These are phyloP conservation scores for Dryas drummondii DNA, from an alignment of 306 rosid species.

Conservation along the genomic window DNA sequence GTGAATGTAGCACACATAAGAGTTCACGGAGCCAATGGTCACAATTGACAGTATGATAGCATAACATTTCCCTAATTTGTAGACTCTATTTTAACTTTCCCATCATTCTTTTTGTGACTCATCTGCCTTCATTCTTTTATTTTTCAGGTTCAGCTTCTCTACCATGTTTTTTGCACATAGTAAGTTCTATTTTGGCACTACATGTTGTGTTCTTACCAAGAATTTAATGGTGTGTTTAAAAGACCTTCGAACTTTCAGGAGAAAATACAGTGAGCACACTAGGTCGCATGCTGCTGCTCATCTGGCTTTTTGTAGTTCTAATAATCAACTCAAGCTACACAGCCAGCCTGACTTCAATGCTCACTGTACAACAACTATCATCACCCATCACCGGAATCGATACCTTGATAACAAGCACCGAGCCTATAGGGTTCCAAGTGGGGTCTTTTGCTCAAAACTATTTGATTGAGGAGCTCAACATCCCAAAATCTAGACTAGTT, in stretches of 20 bases:
- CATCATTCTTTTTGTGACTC: not conserved
- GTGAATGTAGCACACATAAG: too few relatives aligned
- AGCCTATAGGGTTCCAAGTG: slow-evolving; percentile 48
- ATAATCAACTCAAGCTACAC: slow-evolving; percentile 56
- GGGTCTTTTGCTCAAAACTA: slow-evolving; percentile 53
- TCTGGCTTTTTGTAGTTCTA: slow-evolving; percentile 54
- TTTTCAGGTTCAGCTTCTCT: slow-evolving; percentile 54
- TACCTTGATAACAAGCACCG: slow-evolving; percentile 38
- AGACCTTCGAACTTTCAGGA: slow-evolving; percentile 37
- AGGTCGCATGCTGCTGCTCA: slow-evolving; percentile 38
- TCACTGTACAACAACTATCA: slow-evolving; percentile 44
- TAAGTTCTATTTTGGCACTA: slow-evolving; percentile 35
- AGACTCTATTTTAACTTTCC: not conserved
- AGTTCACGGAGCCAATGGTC: too few relatives aligned
- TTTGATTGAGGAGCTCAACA: slow-evolving; percentile 37
- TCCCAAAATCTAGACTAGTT: slow-evolving; percentile 43
- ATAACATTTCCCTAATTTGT: not conserved
- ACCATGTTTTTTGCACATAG: slow-evolving; percentile 50
- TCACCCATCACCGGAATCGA: slow-evolving; percentile 56
- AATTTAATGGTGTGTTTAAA: not conserved
- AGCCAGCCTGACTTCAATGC: slow-evolving; percentile 54
- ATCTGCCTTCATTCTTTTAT: slow-evolving; percentile 5
- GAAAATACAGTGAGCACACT: slow-evolving; percentile 44
- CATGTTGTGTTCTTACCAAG: slow-evolving; percentile 6
- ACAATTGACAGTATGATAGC: too few relatives aligned